Evolutionary conservation across 495 filamentous ascomycete genomes (phyloP).

Genomic region (Talaromyces proteolyticus): DNA sequence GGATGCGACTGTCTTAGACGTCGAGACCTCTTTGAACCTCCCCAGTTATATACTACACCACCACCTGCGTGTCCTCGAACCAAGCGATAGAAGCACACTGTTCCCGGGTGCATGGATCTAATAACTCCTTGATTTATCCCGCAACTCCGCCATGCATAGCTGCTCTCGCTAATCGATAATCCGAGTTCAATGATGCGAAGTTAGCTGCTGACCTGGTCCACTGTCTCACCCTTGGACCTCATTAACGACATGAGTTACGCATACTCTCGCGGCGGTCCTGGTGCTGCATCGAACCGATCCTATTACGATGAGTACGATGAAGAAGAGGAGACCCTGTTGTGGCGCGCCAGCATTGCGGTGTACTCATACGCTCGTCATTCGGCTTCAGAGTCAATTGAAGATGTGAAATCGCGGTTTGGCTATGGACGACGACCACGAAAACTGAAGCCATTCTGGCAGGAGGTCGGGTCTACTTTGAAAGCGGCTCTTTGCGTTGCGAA

Average conservation of each 20-base stretch:
- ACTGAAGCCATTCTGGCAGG: slow-evolving; percentile 10
- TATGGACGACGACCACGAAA: slow-evolving; percentile 5
- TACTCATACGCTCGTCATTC: slow-evolving; percentile 11
- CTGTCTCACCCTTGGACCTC: background rate
- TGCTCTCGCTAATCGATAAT: background rate
- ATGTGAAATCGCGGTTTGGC: background rate
- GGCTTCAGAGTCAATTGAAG: background rate
- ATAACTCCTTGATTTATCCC: background rate
- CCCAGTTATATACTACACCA: no score
- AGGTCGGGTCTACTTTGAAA: slow-evolving; percentile 9
- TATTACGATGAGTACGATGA: slow-evolving; percentile 7
- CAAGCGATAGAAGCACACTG: background rate
- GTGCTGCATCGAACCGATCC: slow-evolving; percentile 23
- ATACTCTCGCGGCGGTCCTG: slow-evolving; percentile 24
- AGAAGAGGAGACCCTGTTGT: slow-evolving; percentile 12
- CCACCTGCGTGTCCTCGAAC: no score
- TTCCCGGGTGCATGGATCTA: background rate
- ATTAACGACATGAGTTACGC: slow-evolving; percentile 29
- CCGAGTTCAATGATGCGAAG: background rate
- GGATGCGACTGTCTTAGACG: no score
- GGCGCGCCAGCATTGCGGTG: slow-evolving; percentile 18
- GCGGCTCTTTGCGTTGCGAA: slow-evolving; percentile 55
- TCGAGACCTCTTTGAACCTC: no score
- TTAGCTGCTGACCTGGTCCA: background rate
- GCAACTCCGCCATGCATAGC: background rate